Conservation (phyloP, 2,329 filamentous ascomycete species). For the Teratosphaeria zuluensis region DNA sequence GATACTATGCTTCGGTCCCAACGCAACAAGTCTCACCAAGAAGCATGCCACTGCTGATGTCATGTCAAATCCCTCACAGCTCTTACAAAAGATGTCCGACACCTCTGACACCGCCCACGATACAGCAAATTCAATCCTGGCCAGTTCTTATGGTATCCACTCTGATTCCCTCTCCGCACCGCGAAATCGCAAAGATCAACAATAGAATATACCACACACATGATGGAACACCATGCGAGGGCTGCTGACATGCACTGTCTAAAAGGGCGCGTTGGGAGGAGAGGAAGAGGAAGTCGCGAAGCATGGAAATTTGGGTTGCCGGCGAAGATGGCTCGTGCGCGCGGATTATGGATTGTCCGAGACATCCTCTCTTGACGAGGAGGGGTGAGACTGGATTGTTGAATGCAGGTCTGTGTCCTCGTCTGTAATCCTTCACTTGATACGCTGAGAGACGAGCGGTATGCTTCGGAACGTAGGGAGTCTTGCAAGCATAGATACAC, state of each 20-base stretch:
- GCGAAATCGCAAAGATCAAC: conserved; percentile 13
- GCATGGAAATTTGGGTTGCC: background rate
- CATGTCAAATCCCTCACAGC: background rate
- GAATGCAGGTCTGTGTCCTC: no score
- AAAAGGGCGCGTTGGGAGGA: conserved; percentile 2
- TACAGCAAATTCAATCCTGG: conserved; percentile 12
- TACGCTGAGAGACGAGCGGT: no score
- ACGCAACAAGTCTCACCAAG: background rate
- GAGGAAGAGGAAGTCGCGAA: no score
- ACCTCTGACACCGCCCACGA: conserved; percentile 20
- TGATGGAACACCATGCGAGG: background rate
- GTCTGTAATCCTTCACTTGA: no score
- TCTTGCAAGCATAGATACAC: background rate
- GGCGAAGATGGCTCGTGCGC: background rate
- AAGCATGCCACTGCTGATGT: background rate
- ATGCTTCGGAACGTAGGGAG: no score
- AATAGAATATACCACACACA: background rate
- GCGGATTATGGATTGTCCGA: background rate
- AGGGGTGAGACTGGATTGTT: no score
- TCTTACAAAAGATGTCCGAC: conserved; percentile 10
- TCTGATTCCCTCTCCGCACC: conserved; percentile 15
- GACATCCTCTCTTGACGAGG: background rate
- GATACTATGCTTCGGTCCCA: no score
- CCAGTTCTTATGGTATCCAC: conserved; percentile 20
- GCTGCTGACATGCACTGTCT: conserved; percentile 5